Conservation (phyloP, 371 early-diverging fungal species). For the Syncephalastrum racemosum region DNA sequence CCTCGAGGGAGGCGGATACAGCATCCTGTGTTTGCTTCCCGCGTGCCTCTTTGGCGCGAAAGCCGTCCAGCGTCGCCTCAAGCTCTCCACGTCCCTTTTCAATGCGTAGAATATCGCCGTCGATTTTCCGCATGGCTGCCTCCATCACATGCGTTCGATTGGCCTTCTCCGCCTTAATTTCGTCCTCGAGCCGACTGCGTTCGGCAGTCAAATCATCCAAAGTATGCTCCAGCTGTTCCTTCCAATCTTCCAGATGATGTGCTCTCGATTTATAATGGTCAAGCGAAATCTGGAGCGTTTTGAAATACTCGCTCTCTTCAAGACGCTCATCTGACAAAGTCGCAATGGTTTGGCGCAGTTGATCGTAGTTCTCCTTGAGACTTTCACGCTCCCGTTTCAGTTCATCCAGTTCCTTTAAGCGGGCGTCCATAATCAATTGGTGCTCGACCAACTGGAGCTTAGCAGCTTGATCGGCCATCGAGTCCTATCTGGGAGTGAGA, state of each 20-base stretch:
- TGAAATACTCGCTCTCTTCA: constrained; percentile 40
- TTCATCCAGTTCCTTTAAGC: constrained; percentile 71
- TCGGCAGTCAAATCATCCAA: constrained; percentile 19
- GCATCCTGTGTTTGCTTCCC: constrained; percentile 23
- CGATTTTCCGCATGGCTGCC: constrained; percentile 68
- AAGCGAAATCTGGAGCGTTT: constrained; percentile 57
- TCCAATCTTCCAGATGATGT: constrained; percentile 29
- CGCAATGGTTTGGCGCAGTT: constrained; percentile 40
- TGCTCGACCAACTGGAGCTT: constrained; percentile 37
- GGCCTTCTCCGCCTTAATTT: constrained; percentile 28
- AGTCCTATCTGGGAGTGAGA: constrained; percentile 1
- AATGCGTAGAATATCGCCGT: constrained; percentile 76
- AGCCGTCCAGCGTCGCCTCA: constrained; percentile 26
- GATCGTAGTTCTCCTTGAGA: constrained; percentile 54
- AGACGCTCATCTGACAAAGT: constrained; percentile 55
- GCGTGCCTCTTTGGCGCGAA: constrained; percentile 17
- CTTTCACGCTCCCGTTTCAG: constrained; percentile 67
- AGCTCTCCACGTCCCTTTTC: constrained; percentile 65
- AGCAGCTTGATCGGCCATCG: constrained; percentile 23
- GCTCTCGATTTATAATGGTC: constrained; percentile 41
- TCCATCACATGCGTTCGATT: constrained; percentile 47
- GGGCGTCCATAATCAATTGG: constrained; percentile 54
- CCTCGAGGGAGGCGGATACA: constrained; percentile 23
- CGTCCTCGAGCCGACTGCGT: constrained; percentile 24
- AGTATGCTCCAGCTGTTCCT: constrained; percentile 21